Percentiles rank a stretch among this genome's conserved stretches.
Conservation (phyloP, 1,284 basidiomycete species). For the Irpex sp. region DNA sequence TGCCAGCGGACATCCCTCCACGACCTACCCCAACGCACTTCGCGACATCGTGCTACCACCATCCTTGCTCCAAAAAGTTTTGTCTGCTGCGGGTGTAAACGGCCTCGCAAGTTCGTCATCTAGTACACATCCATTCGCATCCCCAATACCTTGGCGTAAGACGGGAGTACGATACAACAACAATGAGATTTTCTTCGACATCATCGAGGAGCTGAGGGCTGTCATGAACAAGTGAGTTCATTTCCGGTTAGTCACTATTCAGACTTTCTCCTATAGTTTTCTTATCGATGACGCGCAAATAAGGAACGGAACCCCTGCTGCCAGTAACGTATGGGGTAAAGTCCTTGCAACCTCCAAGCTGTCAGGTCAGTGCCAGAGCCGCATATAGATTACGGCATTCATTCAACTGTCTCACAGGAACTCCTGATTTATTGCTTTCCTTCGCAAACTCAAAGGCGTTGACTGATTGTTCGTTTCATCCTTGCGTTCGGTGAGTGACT, state of each 20-base stretch:
- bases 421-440: constrained; percentile 81
- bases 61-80: constrained; percentile 74
- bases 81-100: constrained; percentile 51
- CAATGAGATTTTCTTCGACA: constrained; percentile 95
- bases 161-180: constrained; percentile 80
- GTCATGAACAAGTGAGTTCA: constrained; percentile 75
- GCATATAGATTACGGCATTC: not conserved
- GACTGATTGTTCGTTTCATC: constrained; percentile 83
- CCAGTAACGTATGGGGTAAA: constrained; percentile 74
- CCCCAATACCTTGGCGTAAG: constrained; percentile 93
- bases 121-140: constrained; percentile 74
- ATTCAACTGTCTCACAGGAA: constrained; percentile 44
- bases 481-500: constrained; percentile 75
- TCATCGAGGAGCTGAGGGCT: constrained; percentile 81
- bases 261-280: not conserved
- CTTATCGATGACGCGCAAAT: constrained; percentile 3
- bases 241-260: not conserved
- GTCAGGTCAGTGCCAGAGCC: constrained; percentile 47
- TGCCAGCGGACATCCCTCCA: constrained; percentile 87
- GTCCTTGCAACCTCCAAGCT: constrained; percentile 81
- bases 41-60: constrained; percentile 92
- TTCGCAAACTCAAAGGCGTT: constrained; percentile 79
- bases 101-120: constrained; percentile 35
- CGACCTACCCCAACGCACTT: constrained; percentile 89
- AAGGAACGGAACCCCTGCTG: constrained; percentile 74